Evolutionary conservation across 1,284 basidiomycete genomes (phyloP).

Genomic region (Sanghuangporus sanghuang): DNA sequence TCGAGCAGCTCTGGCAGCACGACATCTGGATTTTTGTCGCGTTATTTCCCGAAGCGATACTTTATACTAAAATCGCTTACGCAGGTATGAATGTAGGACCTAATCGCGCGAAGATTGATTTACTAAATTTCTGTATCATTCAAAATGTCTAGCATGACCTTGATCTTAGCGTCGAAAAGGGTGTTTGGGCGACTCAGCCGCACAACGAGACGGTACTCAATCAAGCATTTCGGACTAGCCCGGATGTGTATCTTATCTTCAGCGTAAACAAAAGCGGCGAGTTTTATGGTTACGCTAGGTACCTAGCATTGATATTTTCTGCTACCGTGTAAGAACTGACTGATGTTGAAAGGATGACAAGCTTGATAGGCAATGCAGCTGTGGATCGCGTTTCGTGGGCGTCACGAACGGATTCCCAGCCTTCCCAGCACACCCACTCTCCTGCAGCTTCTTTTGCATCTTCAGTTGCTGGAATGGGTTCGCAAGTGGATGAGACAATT

Average conservation of each 20-base stretch:
- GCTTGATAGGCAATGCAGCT: slow-evolving; percentile 44
- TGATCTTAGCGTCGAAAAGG: slow-evolving; percentile 77
- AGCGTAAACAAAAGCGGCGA: slow-evolving; percentile 89
- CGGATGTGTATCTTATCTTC: slow-evolving; percentile 85
- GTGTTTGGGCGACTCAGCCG: slow-evolving; percentile 88
- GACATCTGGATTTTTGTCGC: slow-evolving; percentile 65
- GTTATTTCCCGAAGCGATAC: slow-evolving; percentile 80
- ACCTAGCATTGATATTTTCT: slow-evolving; percentile 22
- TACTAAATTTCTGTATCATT: background rate
- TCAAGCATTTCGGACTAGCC: slow-evolving; percentile 85
- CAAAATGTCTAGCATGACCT: slow-evolving; percentile 61
- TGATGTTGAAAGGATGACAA: slow-evolving; percentile 49
- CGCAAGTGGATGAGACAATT: slow-evolving; percentile 20
- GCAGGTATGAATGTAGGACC: slow-evolving; percentile 45
- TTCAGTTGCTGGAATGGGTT: slow-evolving; percentile 19
- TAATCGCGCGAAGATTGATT: background rate
- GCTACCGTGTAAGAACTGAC: background rate
- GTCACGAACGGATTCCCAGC: slow-evolving; percentile 37
- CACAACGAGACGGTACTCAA: slow-evolving; percentile 91
- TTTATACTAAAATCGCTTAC: slow-evolving; percentile 91
- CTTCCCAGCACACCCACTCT: slow-evolving; percentile 29
- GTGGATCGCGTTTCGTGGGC: slow-evolving; percentile 58
- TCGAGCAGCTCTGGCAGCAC: slow-evolving; percentile 70
- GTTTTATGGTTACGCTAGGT: slow-evolving; percentile 87
- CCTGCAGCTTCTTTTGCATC: slow-evolving; percentile 26